A percentile compares a stretch with the other conserved stretches of the same genome.
Evolutionary conservation across 2,329 filamentous ascomycete species (phyloP).

Genomic region (Aspergillus fijiensis): DNA sequence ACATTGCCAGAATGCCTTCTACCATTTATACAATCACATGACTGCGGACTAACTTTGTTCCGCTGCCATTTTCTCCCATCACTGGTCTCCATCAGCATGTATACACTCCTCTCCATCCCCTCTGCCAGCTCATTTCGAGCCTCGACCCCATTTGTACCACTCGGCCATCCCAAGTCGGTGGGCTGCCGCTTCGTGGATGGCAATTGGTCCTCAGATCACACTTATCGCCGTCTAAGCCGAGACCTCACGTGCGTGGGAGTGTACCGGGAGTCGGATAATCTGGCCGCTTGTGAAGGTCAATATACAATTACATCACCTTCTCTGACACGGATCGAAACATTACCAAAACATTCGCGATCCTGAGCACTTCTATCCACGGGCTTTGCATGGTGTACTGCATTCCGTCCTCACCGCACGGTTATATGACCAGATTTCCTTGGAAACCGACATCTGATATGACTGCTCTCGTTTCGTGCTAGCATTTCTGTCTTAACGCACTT

Average conservation of each 20-base stretch:
- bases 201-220: slow-evolving; percentile 7
- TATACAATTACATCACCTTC: background rate
- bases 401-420: background rate
- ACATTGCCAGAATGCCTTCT: background rate
- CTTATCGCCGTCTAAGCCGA: slow-evolving; percentile 1
- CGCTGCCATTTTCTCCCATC: slow-evolving; percentile 3
- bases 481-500: background rate
- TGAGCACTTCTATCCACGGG: too few species aligned
- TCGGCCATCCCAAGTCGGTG: background rate
- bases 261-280: slow-evolving; percentile 6
- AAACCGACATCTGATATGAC: background rate
- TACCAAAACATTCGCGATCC: background rate
- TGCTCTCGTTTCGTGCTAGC: background rate
- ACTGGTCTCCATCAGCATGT: background rate
- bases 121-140: background rate
- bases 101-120: slow-evolving; percentile 1
- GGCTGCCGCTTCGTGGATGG: slow-evolving; percentile 6
- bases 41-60: slow-evolving; percentile 1
- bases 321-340: background rate
- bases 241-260: slow-evolving; percentile 4
- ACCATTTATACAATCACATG: background rate
- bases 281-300: slow-evolving; percentile 1
- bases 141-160: background rate
- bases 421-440: background rate
- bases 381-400: background rate